A percentile compares a stretch with the other conserved stretches of the same genome.
Conservation (phyloP, 441 rosid genomes). For the Gossypium schwendimanii region DNA sequence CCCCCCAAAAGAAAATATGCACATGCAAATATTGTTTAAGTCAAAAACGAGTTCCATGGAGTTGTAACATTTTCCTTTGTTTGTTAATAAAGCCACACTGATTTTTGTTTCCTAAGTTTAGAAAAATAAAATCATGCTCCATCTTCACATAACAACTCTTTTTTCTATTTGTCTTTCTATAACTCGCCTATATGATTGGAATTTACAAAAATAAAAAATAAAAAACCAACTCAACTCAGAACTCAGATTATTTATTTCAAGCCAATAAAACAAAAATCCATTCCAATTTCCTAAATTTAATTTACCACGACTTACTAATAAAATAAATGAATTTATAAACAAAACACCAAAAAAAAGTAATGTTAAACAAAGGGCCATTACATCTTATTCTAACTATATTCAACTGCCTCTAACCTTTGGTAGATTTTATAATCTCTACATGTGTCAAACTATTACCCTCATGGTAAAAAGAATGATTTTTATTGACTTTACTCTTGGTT, state of each 20-base stretch:
- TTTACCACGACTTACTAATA: background rate
- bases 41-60: conserved; percentile 32
- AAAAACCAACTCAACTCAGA: background rate
- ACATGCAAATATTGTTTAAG: conserved; percentile 29
- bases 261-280: conserved; percentile 20
- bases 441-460: background rate
- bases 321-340: background rate
- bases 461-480: background rate
- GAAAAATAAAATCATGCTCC: background rate
- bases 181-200: too few species aligned
- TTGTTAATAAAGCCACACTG: conserved; percentile 27
- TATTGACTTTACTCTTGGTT: background rate
- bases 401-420: background rate
- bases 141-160: background rate
- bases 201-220: too few species aligned
- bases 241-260: conserved; percentile 7
- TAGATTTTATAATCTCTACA: background rate
- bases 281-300: conserved; percentile 16
- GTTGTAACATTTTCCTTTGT: conserved; percentile 8
- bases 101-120: background rate
- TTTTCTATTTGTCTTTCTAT: too few species aligned
- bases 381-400: conserved; percentile 4
- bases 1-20: conserved; percentile 1
- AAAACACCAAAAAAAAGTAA: background rate
- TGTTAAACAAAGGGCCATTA: background rate